Conservation (phyloP, 2,329 filamentous ascomycete species). For the Fusarium piperis region DNA sequence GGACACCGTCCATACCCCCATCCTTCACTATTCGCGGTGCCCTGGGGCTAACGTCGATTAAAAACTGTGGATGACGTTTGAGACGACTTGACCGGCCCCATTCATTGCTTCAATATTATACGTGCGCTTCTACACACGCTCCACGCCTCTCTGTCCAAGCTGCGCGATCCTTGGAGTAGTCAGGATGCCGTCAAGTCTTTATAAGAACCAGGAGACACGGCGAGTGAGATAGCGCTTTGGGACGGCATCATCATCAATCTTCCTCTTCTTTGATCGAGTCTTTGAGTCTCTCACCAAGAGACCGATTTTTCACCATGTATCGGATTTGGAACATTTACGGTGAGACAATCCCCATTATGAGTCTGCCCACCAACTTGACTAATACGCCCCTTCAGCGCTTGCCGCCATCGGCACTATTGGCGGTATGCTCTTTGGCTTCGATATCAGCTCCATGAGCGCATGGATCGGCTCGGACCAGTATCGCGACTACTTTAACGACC, state of each 20-base stretch:
- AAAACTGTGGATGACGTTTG: conserved; percentile 35
- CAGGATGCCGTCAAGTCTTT: conserved; percentile 18
- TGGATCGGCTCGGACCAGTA: conserved; percentile 64
- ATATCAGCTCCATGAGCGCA: conserved; percentile 67
- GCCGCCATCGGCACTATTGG: conserved; percentile 54
- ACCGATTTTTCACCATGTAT: conserved; percentile 43
- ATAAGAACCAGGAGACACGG: conserved; percentile 18
- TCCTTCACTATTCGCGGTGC: neutral
- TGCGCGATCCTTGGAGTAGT: conserved; percentile 12
- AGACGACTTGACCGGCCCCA: conserved; percentile 19
- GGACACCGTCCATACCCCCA: conserved; percentile 27
- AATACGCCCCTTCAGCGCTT: conserved; percentile 41
- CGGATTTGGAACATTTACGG: conserved; percentile 51
- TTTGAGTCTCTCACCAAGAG: neutral
- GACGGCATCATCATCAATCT: conserved; percentile 8
- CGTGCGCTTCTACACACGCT: conserved; percentile 41
- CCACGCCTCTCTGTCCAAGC: conserved; percentile 15
- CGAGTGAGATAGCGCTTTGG: neutral
- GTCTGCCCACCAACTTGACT: neutral
- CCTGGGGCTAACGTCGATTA: neutral
- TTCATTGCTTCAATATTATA: conserved; percentile 30
- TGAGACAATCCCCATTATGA: conserved; percentile 20
- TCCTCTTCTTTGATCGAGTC: neutral
- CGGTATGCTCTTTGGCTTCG: conserved; percentile 62
- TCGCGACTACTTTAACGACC: conserved; percentile 61